These are phyloP conservation scores for Mycosarcoma maydis DNA, from an alignment of 1,284 basidiomycete species.

Conservation along the genomic window DNA sequence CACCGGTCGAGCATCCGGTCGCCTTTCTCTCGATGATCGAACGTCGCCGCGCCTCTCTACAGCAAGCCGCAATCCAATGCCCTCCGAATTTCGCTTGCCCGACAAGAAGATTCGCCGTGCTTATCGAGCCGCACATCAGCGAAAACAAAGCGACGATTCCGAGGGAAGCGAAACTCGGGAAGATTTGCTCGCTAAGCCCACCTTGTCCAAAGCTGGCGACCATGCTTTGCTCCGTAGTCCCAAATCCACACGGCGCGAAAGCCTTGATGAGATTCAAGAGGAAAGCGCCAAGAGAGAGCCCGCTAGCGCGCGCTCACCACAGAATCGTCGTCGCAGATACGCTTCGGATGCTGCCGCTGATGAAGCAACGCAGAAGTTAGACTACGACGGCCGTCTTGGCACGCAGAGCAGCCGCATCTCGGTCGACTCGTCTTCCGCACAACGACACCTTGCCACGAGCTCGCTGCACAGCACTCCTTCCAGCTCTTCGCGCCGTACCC, in stretches of 20 bases:
- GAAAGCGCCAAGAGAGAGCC: slow-evolving; percentile 9
- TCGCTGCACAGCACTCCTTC: slow-evolving; percentile 39
- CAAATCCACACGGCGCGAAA: slow-evolving; percentile 13
- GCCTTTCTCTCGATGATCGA: slow-evolving; percentile 21
- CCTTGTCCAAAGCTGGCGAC: not conserved
- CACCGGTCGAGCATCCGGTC: slow-evolving; percentile 19
- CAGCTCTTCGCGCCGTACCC: slow-evolving; percentile 14
- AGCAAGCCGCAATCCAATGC: slow-evolving; percentile 35
- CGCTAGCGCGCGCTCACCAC: slow-evolving; percentile 1
- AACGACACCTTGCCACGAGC: slow-evolving; percentile 32
- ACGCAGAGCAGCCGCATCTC: slow-evolving; percentile 43
- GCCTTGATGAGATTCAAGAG: slow-evolving; percentile 33
- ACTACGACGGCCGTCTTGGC: slow-evolving; percentile 35
- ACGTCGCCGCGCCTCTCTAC: slow-evolving; percentile 9
- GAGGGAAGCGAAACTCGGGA: slow-evolving; percentile 16
- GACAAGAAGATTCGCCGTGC: slow-evolving; percentile 43
- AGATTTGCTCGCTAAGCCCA: not conserved
- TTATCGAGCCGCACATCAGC: slow-evolving; percentile 36
- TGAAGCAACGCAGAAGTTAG: slow-evolving; percentile 8
- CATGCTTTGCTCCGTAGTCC: slow-evolving; percentile 7
- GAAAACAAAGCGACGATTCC: slow-evolving; percentile 25
- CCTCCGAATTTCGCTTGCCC: slow-evolving; percentile 43
- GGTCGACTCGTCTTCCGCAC: slow-evolving; percentile 41
- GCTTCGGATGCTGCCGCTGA: slow-evolving; percentile 40
- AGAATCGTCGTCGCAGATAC: slow-evolving; percentile 27